Percentiles rank a stretch among this genome's conserved stretches.
Evolutionary conservation across 163 green algal genomes (phyloP).

Genomic region (Smithsoniella earleae): DNA sequence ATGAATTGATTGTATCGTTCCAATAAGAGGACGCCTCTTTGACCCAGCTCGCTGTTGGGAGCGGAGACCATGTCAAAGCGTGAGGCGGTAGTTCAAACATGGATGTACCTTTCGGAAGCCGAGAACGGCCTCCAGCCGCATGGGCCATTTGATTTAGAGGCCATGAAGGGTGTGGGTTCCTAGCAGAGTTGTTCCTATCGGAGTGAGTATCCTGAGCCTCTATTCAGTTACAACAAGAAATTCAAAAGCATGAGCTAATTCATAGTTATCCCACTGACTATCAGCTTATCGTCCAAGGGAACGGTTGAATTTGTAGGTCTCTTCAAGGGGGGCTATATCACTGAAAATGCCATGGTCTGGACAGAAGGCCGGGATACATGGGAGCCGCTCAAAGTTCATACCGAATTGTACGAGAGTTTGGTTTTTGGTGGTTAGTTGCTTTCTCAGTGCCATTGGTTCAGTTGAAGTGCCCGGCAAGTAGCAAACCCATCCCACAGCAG

Average conservation of each 20-base stretch:
- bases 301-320: neutral
- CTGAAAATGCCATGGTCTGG: slow-evolving; percentile 25
- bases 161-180: neutral
- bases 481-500: too few species aligned
- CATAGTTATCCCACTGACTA: neutral
- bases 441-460: too few species aligned
- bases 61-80: too few species aligned
- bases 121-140: neutral
- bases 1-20: too few species aligned
- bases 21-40: too few species aligned
- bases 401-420: slow-evolving; percentile 9
- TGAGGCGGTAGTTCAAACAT: too few species aligned
- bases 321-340: slow-evolving; percentile 23
- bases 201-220: neutral
- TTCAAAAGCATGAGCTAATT: neutral
- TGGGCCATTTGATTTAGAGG: slow-evolving; percentile 7
- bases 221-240: neutral
- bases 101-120: neutral
- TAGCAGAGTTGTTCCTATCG: neutral
- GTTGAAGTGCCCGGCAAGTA: too few species aligned
- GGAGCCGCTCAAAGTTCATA: slow-evolving; percentile 3
- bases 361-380: neutral
- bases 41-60: too few species aligned
- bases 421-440: slow-evolving; percentile 12
- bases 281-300: neutral